Conservation (phyloP, 768 basidiomycete species). For the Rhizopogon rudus region DNA sequence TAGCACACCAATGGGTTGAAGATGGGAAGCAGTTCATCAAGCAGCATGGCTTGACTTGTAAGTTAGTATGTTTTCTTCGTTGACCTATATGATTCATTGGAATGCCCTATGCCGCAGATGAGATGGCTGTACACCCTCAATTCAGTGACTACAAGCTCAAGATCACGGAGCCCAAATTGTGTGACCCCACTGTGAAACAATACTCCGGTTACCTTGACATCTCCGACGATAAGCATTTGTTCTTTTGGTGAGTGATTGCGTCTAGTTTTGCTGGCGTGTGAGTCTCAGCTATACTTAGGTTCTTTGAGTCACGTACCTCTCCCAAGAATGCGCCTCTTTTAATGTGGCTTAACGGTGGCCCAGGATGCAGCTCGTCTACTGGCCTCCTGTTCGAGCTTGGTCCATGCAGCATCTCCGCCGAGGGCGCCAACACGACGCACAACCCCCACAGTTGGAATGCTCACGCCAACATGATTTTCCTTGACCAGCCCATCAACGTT, state of each 20-base stretch:
- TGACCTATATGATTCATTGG: neutral
- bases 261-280: no score
- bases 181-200: constrained; percentile 71
- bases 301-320: constrained; percentile 78
- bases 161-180: constrained; percentile 64
- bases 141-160: constrained; percentile 53
- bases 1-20: constrained; percentile 57
- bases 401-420: constrained; percentile 70
- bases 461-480: constrained; percentile 55
- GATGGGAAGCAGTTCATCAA: constrained; percentile 62
- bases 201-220: constrained; percentile 84
- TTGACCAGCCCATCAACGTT: constrained; percentile 79
- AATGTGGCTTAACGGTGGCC: constrained; percentile 87
- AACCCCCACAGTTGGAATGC: constrained; percentile 88
- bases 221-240: constrained; percentile 73
- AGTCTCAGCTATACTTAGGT: constrained; percentile 40
- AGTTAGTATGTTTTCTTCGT: constrained; percentile 21
- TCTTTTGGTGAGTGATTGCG: constrained; percentile 64
- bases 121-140: constrained; percentile 53
- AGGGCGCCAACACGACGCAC: constrained; percentile 61
- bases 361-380: constrained; percentile 68
- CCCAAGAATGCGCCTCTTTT: constrained; percentile 79
- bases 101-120: constrained; percentile 32
- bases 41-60: constrained; percentile 67
- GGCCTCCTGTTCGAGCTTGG: constrained; percentile 93